Evolutionary conservation across 1,139 yeast genomes (phyloP).

Genomic region (Meyerozyma guilliermondii): DNA sequence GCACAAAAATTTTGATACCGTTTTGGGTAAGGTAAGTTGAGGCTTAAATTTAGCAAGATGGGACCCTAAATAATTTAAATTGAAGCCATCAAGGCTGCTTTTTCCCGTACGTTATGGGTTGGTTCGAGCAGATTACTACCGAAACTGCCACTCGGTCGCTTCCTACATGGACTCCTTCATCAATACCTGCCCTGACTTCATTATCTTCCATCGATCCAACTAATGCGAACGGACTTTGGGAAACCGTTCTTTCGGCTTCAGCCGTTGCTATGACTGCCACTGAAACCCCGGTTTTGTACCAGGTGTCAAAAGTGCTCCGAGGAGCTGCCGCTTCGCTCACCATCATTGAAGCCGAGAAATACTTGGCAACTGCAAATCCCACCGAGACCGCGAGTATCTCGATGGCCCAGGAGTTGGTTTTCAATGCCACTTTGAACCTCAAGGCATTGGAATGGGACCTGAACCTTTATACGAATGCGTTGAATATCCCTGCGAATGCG

Average conservation of each 20-base stretch:
- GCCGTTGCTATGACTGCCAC: slow-evolving; percentile 11
- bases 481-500: slow-evolving; percentile 9
- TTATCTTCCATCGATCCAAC: slow-evolving; percentile 14
- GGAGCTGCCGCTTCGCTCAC: slow-evolving; percentile 11
- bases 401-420: slow-evolving; percentile 8
- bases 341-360: slow-evolving; percentile 10
- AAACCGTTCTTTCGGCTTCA: slow-evolving; percentile 8
- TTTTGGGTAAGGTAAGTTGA: neutral
- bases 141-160: neutral
- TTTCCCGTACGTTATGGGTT: slow-evolving; percentile 1
- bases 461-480: slow-evolving; percentile 10
- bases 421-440: slow-evolving; percentile 13
- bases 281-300: slow-evolving; percentile 11
- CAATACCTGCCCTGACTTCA: slow-evolving; percentile 14
- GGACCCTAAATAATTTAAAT: neutral
- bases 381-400: slow-evolving; percentile 10
- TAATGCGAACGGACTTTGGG: slow-evolving; percentile 7
- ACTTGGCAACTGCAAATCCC: slow-evolving; percentile 10
- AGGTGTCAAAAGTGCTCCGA: slow-evolving; percentile 12
- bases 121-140: slow-evolving; percentile 1
- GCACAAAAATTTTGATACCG: neutral
- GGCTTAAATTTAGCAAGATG: neutral
- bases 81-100: neutral
- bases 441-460: slow-evolving; percentile 10
- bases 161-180: slow-evolving; percentile 7